Evolutionary conservation across 73 alveolate genomes (phyloP), one percentile per base, ranked within the genome.

Genomic region (Breviolum minutum): DNA sequence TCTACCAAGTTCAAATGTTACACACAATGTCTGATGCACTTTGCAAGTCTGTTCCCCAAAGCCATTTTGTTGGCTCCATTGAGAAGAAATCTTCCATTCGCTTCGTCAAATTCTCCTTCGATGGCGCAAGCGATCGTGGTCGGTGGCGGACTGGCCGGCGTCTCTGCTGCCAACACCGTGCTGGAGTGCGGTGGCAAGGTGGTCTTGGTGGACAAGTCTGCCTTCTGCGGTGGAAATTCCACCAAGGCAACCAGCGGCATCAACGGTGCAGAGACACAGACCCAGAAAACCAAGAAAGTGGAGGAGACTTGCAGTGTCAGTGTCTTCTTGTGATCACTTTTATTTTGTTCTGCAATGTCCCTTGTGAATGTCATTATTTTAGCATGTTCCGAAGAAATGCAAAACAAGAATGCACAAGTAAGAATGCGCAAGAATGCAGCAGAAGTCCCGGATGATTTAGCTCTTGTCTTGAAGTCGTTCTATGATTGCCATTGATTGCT

Each of bases 201-300:
- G 79, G 94, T 85, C 40, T 77, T 85, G 79, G 79, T 85, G 79
- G 94, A 85, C 94, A 85, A 85, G 94, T 61, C 79, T 24, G 76
- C 94, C 79, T 85, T 85, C 77, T 85, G 94, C 63, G 94, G 94
- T 22, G 94, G 94, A 73, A 85, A 85, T 77, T 61, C 79, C 63
- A 62, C 94, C 79, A 85, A 85, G 77, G 99, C 99, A 92, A 93
- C 99, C 66, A n/a, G 73, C 63, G 93, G 93, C 80, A 93, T 93
- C 99, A 93, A 93, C 79, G 99, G 99, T 17, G 99, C 93, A 61
- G 97, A 68, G 77, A 68, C 77, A 64, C 89, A 54, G 13, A 68
- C 77, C 17, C 77, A 68, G 77, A 68, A 68, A 60, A 27, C 26
- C 54, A n/a, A n/a, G 89, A 32, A 17, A 27, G 48, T 16, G 66